A percentile compares a stretch with the other conserved stretches of the same genome.
These are phyloP conservation scores for Fomitopsis pulvina DNA, from an alignment of 768 basidiomycete genomes.

Conservation along the genomic window DNA sequence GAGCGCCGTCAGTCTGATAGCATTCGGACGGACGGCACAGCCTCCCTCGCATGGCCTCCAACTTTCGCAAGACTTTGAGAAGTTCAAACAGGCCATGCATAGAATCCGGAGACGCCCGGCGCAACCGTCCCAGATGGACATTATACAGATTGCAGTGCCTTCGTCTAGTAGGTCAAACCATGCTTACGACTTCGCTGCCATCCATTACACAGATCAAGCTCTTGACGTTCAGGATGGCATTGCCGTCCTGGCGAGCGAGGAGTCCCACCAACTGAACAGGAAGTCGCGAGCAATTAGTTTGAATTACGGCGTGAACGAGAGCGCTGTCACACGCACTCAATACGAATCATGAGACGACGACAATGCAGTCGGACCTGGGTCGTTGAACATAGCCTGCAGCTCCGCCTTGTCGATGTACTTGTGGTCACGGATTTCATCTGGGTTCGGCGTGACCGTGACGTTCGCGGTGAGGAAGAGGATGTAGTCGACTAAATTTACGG, in stretches of 20 bases:
- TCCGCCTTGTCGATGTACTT: slow-evolving; percentile 91
- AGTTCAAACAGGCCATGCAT: background rate
- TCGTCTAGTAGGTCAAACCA: slow-evolving; percentile 29
- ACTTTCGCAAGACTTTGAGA: too few relatives aligned
- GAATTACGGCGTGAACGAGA: slow-evolving; percentile 98
- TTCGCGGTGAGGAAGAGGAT: slow-evolving; percentile 92
- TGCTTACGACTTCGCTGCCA: slow-evolving; percentile 67
- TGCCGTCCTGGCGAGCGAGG: slow-evolving; percentile 44
- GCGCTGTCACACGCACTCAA: slow-evolving; percentile 32
- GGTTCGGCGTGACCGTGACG: slow-evolving; percentile 75
- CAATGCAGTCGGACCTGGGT: slow-evolving; percentile 44
- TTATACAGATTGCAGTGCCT: background rate
- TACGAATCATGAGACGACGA: slow-evolving; percentile 1
- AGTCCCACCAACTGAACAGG: slow-evolving; percentile 99
- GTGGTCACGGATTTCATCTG: slow-evolving; percentile 86
- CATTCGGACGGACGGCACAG: too few relatives aligned
- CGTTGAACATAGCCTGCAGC: slow-evolving; percentile 85
- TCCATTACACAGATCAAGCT: slow-evolving; percentile 61
- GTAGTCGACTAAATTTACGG: slow-evolving; percentile 72
- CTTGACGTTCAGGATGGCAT: slow-evolving; percentile 58
- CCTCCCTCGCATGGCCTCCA: too few relatives aligned
- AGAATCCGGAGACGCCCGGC: background rate
- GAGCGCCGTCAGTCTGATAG: too few relatives aligned
- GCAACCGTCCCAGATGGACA: background rate
- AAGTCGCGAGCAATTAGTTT: slow-evolving; percentile 96